Evolutionary conservation across 345 rosid species (phyloP).

Genomic region (Citrus sp.): DNA sequence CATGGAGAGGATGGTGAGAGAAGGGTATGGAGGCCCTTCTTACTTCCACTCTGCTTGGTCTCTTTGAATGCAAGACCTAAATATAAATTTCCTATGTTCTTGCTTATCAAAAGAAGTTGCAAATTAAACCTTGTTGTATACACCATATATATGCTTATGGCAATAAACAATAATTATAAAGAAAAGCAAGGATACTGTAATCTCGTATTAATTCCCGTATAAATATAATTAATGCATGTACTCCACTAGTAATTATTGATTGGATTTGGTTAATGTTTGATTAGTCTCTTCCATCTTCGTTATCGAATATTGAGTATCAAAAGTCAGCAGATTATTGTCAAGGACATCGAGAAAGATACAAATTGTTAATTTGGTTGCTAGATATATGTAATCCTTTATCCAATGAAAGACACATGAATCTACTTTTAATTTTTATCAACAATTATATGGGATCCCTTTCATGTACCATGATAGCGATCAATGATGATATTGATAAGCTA

Average conservation of each 20-base stretch:
- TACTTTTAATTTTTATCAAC: not conserved
- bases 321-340: slow-evolving; percentile 4
- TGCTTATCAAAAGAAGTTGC: not conserved
- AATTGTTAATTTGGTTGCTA: not conserved
- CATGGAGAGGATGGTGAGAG: slow-evolving; percentile 23
- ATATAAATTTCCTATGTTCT: not conserved
- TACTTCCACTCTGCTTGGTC: slow-evolving; percentile 18
- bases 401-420: not conserved
- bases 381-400: not conserved
- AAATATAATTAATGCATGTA: not conserved
- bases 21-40: slow-evolving; percentile 24
- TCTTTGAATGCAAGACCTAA: slow-evolving; percentile 6
- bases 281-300: not conserved
- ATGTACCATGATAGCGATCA: not conserved
- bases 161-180: not conserved
- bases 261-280: not conserved
- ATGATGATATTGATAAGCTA: not conserved
- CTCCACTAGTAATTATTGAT: not conserved
- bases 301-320: not conserved
- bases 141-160: not conserved
- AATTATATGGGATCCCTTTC: not conserved
- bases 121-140: not conserved
- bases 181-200: not conserved
- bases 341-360: not conserved
- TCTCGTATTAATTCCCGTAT: not conserved